Evolutionary conservation across 305 asterid species (phyloP).

Genomic region (Solanum hybrid): DNA sequence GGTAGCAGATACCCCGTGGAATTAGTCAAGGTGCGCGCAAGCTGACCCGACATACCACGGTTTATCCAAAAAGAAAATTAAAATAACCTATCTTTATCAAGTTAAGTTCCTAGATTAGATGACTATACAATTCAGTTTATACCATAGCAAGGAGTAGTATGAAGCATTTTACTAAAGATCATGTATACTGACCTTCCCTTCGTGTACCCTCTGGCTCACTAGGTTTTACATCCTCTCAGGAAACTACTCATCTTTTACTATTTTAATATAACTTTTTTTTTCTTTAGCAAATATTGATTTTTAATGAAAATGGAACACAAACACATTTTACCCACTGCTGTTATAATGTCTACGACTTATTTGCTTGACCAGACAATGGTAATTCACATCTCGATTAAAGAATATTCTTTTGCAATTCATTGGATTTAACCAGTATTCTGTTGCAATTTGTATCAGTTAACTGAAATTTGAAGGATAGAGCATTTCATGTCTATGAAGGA

Average conservation of each 20-base stretch:
- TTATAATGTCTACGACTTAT: background rate
- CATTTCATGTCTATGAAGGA: background rate
- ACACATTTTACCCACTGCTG: background rate
- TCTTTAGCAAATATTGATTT: background rate
- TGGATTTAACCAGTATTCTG: background rate
- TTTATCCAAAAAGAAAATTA: background rate
- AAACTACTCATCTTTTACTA: background rate
- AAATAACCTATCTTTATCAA: background rate
- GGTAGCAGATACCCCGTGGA: too few species aligned
- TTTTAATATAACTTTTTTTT: background rate
- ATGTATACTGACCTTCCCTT: background rate
- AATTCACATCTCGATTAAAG: background rate
- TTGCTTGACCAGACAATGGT: background rate
- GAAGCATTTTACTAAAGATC: background rate
- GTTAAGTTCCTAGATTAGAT: background rate
- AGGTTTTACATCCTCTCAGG: background rate
- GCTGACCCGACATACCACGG: background rate
- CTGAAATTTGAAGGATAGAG: background rate
- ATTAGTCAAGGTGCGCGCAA: background rate
- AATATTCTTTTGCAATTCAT: background rate
- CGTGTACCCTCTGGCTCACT: background rate
- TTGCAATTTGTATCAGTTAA: background rate
- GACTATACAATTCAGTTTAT: background rate
- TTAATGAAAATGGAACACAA: background rate
- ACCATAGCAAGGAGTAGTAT: background rate